A percentile compares a stretch with the other conserved stretches of the same genome.
These are phyloP conservation scores for Coemansia sp. DNA, from an alignment of 192 early-diverging fungal species.

Conservation along the genomic window DNA sequence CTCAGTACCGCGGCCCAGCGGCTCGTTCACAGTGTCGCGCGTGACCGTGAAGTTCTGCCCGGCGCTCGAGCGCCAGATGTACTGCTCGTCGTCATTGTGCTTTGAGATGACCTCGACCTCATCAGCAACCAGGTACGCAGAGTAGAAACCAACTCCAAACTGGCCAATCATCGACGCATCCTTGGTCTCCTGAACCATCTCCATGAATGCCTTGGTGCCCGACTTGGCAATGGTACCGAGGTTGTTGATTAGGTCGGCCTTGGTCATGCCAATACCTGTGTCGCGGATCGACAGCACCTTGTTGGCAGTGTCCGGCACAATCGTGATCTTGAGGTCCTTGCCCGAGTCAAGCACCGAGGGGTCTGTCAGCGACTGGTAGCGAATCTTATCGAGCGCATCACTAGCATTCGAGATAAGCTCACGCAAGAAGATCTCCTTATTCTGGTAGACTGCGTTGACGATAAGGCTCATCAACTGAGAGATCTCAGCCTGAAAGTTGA, in stretches of 20 bases:
- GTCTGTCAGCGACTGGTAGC: slow-evolving; percentile 88
- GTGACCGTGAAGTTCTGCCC: slow-evolving; percentile 91
- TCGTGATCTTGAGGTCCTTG: slow-evolving; percentile 93
- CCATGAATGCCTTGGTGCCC: slow-evolving; percentile 99
- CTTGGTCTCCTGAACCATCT: slow-evolving; percentile 90
- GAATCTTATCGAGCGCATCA: slow-evolving; percentile 98
- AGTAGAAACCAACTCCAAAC: slow-evolving; percentile 99
- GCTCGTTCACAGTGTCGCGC: slow-evolving; percentile 85
- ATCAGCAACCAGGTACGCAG: slow-evolving; percentile 98
- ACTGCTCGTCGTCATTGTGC: slow-evolving; percentile 89
- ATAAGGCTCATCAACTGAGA: slow-evolving; percentile 99
- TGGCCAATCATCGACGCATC: slow-evolving; percentile 99
- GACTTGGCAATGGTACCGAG: slow-evolving; percentile 99
- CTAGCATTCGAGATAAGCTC: slow-evolving; percentile 94
- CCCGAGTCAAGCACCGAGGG: slow-evolving; percentile 89
- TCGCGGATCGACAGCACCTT: slow-evolving; percentile 89
- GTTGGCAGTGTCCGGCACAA: slow-evolving; percentile 84
- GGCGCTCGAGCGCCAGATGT: slow-evolving; percentile 93
- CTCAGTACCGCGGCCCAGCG: slow-evolving; percentile 93
- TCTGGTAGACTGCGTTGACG: slow-evolving; percentile 99
- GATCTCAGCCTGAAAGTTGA: slow-evolving; percentile 99
- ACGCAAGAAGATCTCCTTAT: slow-evolving; percentile 98
- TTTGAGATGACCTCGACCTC: slow-evolving; percentile 93
- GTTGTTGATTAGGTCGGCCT: slow-evolving; percentile 63
- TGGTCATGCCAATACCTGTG: slow-evolving; percentile 79